Conservation (phyloP, 768 basidiomycete species). For the Cantharellus cinnabarinus region DNA sequence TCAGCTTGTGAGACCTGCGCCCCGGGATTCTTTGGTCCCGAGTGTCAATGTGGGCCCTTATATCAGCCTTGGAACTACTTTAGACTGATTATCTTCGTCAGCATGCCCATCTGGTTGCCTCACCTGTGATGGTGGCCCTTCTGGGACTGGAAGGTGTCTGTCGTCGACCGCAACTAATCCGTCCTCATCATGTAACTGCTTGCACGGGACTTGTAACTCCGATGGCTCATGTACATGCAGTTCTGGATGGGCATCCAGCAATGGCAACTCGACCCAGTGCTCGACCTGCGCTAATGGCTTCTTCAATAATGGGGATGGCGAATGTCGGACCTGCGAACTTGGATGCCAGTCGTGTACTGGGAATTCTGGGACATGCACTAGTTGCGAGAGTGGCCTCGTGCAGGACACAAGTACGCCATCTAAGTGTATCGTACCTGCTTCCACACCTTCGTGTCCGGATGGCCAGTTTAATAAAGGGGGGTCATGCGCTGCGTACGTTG, state of each 20-base stretch:
- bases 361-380: constrained; percentile 44
- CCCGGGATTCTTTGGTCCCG: constrained; percentile 52
- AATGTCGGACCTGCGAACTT: constrained; percentile 60
- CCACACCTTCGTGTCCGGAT: constrained; percentile 40
- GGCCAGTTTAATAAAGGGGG: constrained; percentile 38
- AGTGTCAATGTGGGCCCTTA: constrained; percentile 25
- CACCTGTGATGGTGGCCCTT: constrained; percentile 59
- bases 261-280: constrained; percentile 26
- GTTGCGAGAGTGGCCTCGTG: constrained; percentile 53
- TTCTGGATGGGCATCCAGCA: constrained; percentile 40
- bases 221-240: constrained; percentile 59
- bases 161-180: constrained; percentile 27
- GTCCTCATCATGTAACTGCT: constrained; percentile 55
- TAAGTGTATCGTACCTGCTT: constrained; percentile 31
- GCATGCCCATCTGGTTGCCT: constrained; percentile 48
- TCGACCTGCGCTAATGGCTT: constrained; percentile 56
- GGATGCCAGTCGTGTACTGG: constrained; percentile 55
- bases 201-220: constrained; percentile 55
- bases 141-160: constrained; percentile 58
- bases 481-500: constrained; percentile 21
- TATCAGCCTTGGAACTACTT: not conserved
- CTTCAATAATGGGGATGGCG: constrained; percentile 46
- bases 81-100: not conserved
- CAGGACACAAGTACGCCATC: constrained; percentile 45
- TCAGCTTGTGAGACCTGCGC: constrained; percentile 62